Percentiles rank a stretch among this genome's conserved stretches.
Evolutionary conservation across 2,329 filamentous ascomycete genomes (phyloP).

Genomic region (Talaromyces verruculosus): DNA sequence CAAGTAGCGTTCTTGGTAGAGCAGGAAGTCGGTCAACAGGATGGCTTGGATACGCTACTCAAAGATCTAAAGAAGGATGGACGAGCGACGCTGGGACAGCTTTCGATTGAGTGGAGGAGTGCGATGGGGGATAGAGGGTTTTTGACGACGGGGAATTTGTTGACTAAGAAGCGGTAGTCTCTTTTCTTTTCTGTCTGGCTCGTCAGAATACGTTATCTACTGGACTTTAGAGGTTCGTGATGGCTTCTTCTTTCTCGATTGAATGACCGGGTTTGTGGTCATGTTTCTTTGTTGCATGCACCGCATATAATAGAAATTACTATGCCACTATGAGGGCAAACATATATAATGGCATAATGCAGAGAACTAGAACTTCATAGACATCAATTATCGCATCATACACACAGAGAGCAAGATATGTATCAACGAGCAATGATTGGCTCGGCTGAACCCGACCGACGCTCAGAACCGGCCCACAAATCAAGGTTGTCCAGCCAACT

Average conservation of each 20-base stretch:
- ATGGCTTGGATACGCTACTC: slow-evolving; percentile 52
- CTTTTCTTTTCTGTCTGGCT: not conserved
- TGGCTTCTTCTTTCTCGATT: no score
- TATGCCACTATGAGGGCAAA: no score
- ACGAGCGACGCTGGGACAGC: slow-evolving; percentile 69
- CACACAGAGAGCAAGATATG: no score
- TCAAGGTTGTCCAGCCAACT: not conserved
- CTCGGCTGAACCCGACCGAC: slow-evolving; percentile 3
- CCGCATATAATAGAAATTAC: no score
- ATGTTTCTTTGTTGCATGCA: no score
- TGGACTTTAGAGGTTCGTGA: no score
- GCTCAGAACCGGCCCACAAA: not conserved
- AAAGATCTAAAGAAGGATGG: slow-evolving; percentile 52
- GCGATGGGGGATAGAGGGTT: slow-evolving; percentile 87
- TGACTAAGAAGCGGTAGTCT: slow-evolving; percentile 43
- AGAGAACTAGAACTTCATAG: no score
- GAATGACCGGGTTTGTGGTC: no score
- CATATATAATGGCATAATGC: no score
- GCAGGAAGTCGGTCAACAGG: slow-evolving; percentile 51
- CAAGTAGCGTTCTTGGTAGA: slow-evolving; percentile 65
- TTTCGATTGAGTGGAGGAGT: slow-evolving; percentile 84
- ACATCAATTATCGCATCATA: no score
- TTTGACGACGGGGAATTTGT: slow-evolving; percentile 79
- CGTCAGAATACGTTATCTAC: no score
- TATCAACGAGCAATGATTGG: not conserved